phyloP scores from a whole-genome alignment of 805 yeast species.

The Dipodascus albidus region DNA sequence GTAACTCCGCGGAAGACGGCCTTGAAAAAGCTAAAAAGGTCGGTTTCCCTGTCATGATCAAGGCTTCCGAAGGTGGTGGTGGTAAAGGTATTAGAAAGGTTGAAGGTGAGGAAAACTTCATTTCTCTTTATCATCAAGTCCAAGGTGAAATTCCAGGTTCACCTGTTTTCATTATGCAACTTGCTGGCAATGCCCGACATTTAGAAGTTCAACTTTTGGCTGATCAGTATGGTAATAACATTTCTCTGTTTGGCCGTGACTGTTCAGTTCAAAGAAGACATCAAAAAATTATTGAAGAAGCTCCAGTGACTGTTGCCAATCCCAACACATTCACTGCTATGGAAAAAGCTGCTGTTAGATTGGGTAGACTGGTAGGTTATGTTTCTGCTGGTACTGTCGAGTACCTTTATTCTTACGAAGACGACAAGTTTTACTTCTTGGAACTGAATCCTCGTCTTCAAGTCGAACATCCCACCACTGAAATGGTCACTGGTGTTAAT shows the following conservation, averaged over 20 bases:
- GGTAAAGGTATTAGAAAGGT: conserved; percentile 99
- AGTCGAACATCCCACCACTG: conserved; percentile 99
- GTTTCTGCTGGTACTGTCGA: conserved; percentile 99
- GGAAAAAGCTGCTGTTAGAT: conserved; percentile 97
- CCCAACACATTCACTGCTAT: conserved; percentile 74
- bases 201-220: conserved; percentile 96
- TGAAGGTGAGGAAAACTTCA: conserved; percentile 69
- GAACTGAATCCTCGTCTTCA: conserved; percentile 98
- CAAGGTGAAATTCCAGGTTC: conserved; percentile 98
- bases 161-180: conserved; percentile 94
- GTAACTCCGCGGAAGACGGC: conserved; percentile 79
- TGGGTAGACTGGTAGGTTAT: conserved; percentile 94
- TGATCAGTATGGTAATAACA: conserved; percentile 96
- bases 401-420: conserved; percentile 86
- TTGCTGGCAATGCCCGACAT: conserved; percentile 96
- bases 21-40: conserved; percentile 70
- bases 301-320: conserved; percentile 93
- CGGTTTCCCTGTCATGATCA: conserved; percentile 98
- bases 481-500: conserved; percentile 98
- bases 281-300: conserved; percentile 97
- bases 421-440: conserved; percentile 89
- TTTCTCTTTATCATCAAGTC: conserved; percentile 77
- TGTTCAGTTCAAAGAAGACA: conserved; percentile 99
- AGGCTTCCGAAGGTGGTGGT: conserved; percentile 99
- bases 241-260: conserved; percentile 95